A percentile compares a stretch with the other conserved stretches of the same genome.
phyloP scores from a whole-genome alignment of 2,329 filamentous ascomycete species.

The Talaromyces sp. region DNA sequence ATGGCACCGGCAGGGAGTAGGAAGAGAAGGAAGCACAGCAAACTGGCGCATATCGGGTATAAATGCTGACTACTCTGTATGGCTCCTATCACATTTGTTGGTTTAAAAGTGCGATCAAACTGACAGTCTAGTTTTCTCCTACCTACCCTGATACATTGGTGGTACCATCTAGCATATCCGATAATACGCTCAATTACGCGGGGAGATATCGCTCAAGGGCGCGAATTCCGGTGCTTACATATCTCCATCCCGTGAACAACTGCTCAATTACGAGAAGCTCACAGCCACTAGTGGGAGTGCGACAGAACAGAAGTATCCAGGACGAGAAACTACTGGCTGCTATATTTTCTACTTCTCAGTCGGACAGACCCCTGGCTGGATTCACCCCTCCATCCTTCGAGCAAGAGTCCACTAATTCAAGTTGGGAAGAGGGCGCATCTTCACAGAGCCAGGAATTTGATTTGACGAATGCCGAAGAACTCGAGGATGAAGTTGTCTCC shows the following conservation, averaged over 20 bases:
- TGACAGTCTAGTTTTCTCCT: constrained; percentile 64
- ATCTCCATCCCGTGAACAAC: constrained; percentile 94
- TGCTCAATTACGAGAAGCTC: constrained; percentile 95
- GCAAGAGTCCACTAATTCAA: constrained; percentile 44
- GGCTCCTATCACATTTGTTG: constrained; percentile 11
- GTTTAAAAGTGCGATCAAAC: constrained; percentile 19
- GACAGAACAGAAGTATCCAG: constrained; percentile 85
- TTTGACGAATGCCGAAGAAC: constrained; percentile 59
- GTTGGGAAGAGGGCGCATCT: constrained; percentile 49
- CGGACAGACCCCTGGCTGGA: constrained; percentile 41
- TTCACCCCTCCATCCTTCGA: constrained; percentile 40
- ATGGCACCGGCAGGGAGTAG: constrained; percentile 82
- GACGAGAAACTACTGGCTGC: constrained; percentile 91
- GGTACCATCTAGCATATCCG: constrained; percentile 87
- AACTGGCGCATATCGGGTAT: constrained; percentile 89
- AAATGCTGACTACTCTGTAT: constrained; percentile 75
- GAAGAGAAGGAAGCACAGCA: constrained; percentile 69
- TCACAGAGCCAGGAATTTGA: constrained; percentile 46
- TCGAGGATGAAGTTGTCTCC: constrained; percentile 65
- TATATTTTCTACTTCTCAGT: constrained; percentile 75
- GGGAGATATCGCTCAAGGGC: constrained; percentile 82
- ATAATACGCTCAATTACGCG: constrained; percentile 93
- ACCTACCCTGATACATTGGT: constrained; percentile 85
- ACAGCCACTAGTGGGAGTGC: constrained; percentile 82
- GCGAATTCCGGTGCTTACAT: constrained; percentile 84